A percentile compares a stretch with the other conserved stretches of the same genome.
Evolutionary conservation across 106 monocot species (phyloP).

Genomic region (Apostasia ramifera): DNA sequence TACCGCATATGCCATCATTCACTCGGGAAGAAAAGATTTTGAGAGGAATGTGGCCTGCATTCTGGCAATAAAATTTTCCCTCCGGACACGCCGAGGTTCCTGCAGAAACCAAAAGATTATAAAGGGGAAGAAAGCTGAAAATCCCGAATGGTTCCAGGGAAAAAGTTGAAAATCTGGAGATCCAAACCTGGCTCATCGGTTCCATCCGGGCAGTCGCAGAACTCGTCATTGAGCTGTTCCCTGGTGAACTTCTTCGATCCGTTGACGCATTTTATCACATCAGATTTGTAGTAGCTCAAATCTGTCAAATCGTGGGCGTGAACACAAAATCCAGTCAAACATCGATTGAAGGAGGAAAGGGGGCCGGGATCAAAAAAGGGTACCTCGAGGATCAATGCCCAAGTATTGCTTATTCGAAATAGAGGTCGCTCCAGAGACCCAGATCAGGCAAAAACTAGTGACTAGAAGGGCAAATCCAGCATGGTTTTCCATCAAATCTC

Average conservation of each 20-base stretch:
- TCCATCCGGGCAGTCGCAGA: constrained; percentile 92
- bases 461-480: background rate
- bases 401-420: constrained; percentile 2
- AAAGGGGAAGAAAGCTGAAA: background rate
- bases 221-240: constrained; percentile 84
- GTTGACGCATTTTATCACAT: constrained; percentile 79
- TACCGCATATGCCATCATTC: constrained; percentile 98
- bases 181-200: constrained; percentile 85
- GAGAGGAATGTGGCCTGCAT: constrained; percentile 64
- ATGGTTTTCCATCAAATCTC: background rate
- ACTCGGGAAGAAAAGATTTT: constrained; percentile 85
- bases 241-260: constrained; percentile 77
- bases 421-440: background rate
- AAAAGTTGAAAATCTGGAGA: background rate
- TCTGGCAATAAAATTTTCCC: constrained; percentile 89
- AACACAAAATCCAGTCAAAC: background rate
- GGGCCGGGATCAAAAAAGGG: too few relatives aligned
- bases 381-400: constrained; percentile 11
- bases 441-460: background rate
- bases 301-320: background rate
- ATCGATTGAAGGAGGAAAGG: background rate
- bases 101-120: constrained; percentile 18
- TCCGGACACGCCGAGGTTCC: constrained; percentile 97
- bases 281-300: constrained; percentile 43
- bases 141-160: background rate